Conservation (phyloP, 1,284 basidiomycete genomes). For the Phellinidium pouzarii region DNA sequence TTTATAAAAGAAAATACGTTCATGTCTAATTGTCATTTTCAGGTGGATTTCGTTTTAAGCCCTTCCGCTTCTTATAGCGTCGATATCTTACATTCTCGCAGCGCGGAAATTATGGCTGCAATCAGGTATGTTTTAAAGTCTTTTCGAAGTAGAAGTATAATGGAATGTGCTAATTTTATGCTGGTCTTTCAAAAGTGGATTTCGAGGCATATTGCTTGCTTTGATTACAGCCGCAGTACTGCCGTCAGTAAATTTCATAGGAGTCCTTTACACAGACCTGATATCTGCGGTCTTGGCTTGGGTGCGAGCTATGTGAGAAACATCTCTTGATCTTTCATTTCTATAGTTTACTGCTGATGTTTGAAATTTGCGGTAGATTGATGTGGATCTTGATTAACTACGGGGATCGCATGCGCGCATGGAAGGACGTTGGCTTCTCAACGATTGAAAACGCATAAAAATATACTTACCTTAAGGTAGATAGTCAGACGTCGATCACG, state of each 20-base stretch:
- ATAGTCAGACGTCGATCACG: too few relatives aligned
- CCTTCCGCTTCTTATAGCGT: constrained; percentile 51
- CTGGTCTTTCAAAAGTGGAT: too few relatives aligned
- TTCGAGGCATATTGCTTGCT: constrained; percentile 32
- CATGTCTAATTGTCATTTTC: constrained; percentile 24
- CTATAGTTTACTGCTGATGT: too few relatives aligned
- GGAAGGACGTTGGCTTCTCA: constrained; percentile 37
- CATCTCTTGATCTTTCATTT: neutral
- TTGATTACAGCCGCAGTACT: constrained; percentile 28
- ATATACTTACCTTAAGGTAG: too few relatives aligned
- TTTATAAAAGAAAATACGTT: neutral
- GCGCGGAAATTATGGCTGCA: constrained; percentile 47
- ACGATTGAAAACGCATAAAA: constrained; percentile 2
- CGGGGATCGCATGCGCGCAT: constrained; percentile 41
- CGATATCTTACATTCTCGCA: constrained; percentile 45
- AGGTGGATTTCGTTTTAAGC: constrained; percentile 42
- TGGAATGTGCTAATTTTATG: constrained; percentile 9
- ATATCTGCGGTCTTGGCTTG: constrained; percentile 27
- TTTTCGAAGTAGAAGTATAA: neutral
- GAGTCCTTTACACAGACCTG: constrained; percentile 33
- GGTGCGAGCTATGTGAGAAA: constrained; percentile 19
- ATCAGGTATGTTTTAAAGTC: constrained; percentile 27
- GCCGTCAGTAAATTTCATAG: constrained; percentile 31
- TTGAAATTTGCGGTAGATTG: constrained; percentile 30
- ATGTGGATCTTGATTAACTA: constrained; percentile 38